These are phyloP conservation scores for Drosera spatulata DNA, from an alignment of 179 eudicot species.

Conservation along the genomic window DNA sequence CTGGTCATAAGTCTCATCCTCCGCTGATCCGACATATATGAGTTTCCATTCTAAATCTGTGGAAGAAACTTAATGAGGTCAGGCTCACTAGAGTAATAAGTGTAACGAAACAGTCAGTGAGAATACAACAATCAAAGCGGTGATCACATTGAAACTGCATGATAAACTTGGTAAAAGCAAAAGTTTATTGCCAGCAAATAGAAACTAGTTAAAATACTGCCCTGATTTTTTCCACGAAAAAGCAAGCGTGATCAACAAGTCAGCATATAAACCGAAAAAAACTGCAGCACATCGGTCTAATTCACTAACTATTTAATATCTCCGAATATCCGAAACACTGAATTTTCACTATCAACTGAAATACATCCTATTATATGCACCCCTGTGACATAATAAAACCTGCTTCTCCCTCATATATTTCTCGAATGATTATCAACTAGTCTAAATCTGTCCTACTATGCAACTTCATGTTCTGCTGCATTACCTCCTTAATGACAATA, in stretches of 20 bases:
- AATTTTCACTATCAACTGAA: no score
- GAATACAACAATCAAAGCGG: not conserved
- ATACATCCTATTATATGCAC: not conserved
- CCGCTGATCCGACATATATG: slow-evolving; percentile 86
- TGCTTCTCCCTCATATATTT: not conserved
- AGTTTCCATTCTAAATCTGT: slow-evolving; percentile 94
- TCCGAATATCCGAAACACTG: no score
- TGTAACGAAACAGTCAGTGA: not conserved
- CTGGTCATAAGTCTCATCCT: slow-evolving; percentile 93
- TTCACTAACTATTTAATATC: no score
- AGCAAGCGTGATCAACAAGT: no score
- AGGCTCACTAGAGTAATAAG: slow-evolving; percentile 1
- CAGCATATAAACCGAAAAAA: no score
- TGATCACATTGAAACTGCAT: not conserved
- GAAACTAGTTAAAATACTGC: no score
- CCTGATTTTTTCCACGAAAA: no score
- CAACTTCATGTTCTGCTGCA: no score
- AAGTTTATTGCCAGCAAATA: not conserved
- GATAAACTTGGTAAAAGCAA: no score
- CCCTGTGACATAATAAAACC: not conserved
- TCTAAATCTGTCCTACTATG: not conserved
- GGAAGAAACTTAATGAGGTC: not conserved
- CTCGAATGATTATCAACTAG: not conserved
- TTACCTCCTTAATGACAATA: no score
- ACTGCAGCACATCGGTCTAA: no score